Evolutionary conservation across 2,329 filamentous ascomycete species (phyloP).

Genomic region (Diaporthe sp.): DNA sequence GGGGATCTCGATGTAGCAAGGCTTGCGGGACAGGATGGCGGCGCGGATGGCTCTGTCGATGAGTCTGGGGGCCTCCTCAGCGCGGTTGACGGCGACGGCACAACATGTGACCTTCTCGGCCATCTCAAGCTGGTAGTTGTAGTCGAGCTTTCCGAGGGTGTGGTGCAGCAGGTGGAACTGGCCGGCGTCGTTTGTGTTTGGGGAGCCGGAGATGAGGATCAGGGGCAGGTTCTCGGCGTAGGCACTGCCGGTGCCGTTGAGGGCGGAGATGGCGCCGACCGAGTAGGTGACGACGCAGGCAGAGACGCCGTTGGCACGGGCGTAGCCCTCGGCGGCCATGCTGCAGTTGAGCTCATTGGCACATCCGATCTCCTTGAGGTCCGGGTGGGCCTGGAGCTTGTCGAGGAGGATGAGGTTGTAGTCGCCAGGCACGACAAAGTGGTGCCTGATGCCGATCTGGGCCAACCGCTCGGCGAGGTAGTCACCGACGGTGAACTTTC

Average conservation of each 20-base stretch:
- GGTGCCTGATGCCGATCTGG: constrained; percentile 46
- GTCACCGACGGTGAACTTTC: constrained; percentile 47
- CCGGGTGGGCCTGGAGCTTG: constrained; percentile 46
- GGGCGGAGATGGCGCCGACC: constrained; percentile 47
- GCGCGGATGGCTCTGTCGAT: constrained; percentile 48
- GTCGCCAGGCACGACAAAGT: constrained; percentile 50
- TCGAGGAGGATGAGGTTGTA: constrained; percentile 51
- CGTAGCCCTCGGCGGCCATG: constrained; percentile 50
- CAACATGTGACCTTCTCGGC: constrained; percentile 51
- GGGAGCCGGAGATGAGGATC: constrained; percentile 47
- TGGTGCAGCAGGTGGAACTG: constrained; percentile 49
- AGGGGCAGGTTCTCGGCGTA: constrained; percentile 49
- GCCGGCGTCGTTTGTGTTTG: constrained; percentile 48
- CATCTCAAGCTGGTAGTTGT: constrained; percentile 50
- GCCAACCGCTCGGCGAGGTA: constrained; percentile 49
- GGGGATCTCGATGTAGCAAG: constrained; percentile 49
- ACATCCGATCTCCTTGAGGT: constrained; percentile 47
- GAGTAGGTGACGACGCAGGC: constrained; percentile 48
- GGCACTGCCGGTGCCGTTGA: constrained; percentile 48
- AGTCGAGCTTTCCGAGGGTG: constrained; percentile 48
- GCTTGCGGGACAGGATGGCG: constrained; percentile 46
- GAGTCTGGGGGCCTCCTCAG: constrained; percentile 47
- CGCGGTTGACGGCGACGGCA: constrained; percentile 47
- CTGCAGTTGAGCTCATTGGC: constrained; percentile 51
- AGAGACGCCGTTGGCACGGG: constrained; percentile 48